phyloP scores from a whole-genome alignment of 2,329 filamentous ascomycete genomes.

The Ophiocordyceps camponoti-leonardi region DNA sequence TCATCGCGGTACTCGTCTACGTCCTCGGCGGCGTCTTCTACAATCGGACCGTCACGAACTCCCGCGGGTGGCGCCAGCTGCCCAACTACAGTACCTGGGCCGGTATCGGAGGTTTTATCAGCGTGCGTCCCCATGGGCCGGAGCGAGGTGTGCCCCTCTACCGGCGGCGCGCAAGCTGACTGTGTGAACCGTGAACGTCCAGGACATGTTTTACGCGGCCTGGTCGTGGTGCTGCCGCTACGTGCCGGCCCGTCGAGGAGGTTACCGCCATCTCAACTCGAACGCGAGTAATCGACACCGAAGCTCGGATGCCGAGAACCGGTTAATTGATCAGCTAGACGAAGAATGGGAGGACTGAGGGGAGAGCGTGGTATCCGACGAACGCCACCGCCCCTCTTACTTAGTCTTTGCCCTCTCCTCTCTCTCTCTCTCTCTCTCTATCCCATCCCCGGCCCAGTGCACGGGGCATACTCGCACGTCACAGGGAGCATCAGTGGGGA shows the following conservation, averaged over 20 bases:
- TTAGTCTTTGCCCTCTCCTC: too few species aligned
- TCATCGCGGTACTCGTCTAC: conserved; percentile 68
- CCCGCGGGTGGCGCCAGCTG: conserved; percentile 85
- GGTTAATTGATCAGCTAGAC: conserved; percentile 87
- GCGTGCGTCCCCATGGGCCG: conserved; percentile 28
- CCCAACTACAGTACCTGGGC: conserved; percentile 93
- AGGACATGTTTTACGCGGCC: conserved; percentile 51
- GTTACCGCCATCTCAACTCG: conserved; percentile 47
- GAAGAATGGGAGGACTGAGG: conserved; percentile 86
- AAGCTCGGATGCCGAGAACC: conserved; percentile 67
- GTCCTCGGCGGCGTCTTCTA: conserved; percentile 87
- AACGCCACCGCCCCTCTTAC: too few species aligned
- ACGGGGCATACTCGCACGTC: too few species aligned
- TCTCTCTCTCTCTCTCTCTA: too few species aligned
- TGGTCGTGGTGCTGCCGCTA: conserved; percentile 53
- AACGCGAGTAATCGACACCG: conserved; percentile 31
- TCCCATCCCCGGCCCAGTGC: too few species aligned
- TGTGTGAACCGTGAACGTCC: conserved; percentile 2
- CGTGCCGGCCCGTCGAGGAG: conserved; percentile 39
- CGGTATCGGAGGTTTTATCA: conserved; percentile 68
- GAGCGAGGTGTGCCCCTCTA: conserved; percentile 14
- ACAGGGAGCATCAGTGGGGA: too few species aligned
- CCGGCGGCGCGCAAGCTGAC: conserved; percentile 3
- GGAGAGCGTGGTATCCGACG: background rate
- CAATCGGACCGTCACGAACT: conserved; percentile 85